A percentile compares a stretch with the other conserved stretches of the same genome.
phyloP scores from a whole-genome alignment of 2,329 filamentous ascomycete species.

The Ascochyta koolunga region DNA sequence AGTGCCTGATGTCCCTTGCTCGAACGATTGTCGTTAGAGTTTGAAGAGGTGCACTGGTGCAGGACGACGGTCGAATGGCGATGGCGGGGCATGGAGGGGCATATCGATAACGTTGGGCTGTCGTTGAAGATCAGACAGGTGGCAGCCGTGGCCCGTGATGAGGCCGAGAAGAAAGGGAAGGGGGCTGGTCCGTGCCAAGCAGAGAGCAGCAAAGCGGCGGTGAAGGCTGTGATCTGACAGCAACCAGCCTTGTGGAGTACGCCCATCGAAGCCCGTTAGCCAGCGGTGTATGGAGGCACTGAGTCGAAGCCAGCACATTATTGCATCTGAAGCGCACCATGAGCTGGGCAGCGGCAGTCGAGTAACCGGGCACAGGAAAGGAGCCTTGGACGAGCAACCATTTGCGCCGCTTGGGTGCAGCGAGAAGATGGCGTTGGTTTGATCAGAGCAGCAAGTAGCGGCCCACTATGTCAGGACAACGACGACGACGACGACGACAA shows the following conservation, averaged over 20 bases:
- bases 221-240: conserved; percentile 18
- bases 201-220: conserved; percentile 11
- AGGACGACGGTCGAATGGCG: too few species aligned
- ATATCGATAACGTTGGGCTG: conserved; percentile 13
- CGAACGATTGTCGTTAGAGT: conserved; percentile 10
- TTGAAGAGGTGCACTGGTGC: conserved; percentile 9
- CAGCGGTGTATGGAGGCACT: conserved; percentile 15
- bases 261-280: conserved; percentile 9
- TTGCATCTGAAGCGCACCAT: conserved; percentile 6
- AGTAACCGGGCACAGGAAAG: conserved; percentile 6
- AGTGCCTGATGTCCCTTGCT: conserved; percentile 8
- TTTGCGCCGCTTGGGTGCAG: conserved; percentile 7
- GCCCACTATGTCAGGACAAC: conserved; percentile 4
- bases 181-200: conserved; percentile 7
- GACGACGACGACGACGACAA: too few species aligned
- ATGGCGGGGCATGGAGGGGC: conserved; percentile 16
- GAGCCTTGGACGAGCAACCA: too few species aligned
- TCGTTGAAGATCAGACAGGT: conserved; percentile 6
- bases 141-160: conserved; percentile 7
- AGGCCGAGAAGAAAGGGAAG: conserved; percentile 2
- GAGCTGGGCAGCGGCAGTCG: conserved; percentile 14
- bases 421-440: neutral
- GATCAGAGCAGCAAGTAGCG: conserved; percentile 3
- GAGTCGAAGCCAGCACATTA: conserved; percentile 12
- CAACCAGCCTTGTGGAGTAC: conserved; percentile 7